Evolutionary conservation across 331 rosid species (phyloP).

Genomic region (Acacia concinna): DNA sequence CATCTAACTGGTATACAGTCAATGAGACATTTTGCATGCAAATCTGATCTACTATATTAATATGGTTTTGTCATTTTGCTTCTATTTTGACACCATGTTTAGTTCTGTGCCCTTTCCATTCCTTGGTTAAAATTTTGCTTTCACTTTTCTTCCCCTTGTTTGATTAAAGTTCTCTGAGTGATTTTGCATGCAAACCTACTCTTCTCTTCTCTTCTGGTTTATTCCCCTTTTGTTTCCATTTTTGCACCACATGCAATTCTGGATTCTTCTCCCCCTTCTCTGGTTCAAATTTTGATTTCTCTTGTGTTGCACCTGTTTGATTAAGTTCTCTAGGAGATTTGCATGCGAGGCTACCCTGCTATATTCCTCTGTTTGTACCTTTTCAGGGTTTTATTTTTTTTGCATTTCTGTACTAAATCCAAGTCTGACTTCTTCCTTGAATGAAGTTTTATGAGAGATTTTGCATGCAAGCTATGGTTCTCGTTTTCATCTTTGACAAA

Average conservation of each 20-base stretch:
- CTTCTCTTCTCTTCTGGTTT: not conserved
- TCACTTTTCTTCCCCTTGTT: not conserved
- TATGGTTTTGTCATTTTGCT: not conserved
- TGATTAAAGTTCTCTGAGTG: not conserved
- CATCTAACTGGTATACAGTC: not conserved
- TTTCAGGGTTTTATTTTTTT: not conserved
- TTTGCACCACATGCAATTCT: not conserved
- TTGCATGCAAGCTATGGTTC: not conserved
- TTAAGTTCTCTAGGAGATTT: not conserved
- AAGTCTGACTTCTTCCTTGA: not conserved
- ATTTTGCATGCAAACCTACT: not conserved
- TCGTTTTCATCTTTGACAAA: not conserved
- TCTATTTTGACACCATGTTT: not conserved
- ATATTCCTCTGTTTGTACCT: not conserved
- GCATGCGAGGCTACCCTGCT: not conserved
- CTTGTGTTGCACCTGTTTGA: not conserved
- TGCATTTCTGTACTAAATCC: not conserved
- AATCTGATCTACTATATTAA: not conserved
- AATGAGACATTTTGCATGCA: not conserved
- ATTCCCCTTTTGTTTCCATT: not conserved
- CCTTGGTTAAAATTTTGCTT: not conserved
- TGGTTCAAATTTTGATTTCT: not conserved
- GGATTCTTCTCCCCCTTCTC: not conserved
- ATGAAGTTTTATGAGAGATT: not conserved
- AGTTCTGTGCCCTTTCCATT: not conserved